A percentile compares a stretch with the other conserved stretches of the same genome.
Evolutionary conservation across 164 flowering plant genomes (phyloP).

Genomic region (Platanus orientalis): DNA sequence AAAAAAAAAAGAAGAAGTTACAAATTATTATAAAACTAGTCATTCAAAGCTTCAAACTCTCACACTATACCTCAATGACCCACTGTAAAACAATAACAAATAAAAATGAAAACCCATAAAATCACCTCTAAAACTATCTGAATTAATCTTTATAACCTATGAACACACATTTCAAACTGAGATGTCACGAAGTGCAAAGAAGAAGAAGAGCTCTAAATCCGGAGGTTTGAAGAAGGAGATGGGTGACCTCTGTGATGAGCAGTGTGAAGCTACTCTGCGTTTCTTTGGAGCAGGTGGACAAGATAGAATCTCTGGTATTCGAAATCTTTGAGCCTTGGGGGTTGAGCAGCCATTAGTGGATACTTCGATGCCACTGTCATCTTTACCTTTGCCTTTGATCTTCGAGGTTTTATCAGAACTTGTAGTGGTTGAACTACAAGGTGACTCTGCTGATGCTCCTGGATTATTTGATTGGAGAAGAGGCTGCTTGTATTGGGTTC

Average conservation of each 20-base stretch:
- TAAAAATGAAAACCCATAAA: neutral
- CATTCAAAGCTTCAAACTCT: neutral
- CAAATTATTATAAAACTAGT: neutral
- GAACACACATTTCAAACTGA: conserved; percentile 13
- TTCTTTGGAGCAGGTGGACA: conserved; percentile 67
- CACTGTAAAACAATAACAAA: neutral
- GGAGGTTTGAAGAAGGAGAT: conserved; percentile 38
- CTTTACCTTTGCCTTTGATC: neutral
- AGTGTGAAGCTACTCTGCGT: conserved; percentile 18
- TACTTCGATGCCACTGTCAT: neutral
- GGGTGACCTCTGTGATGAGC: conserved; percentile 19
- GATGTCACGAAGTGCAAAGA: conserved; percentile 25
- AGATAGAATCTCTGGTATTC: conserved; percentile 30
- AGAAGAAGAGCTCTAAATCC: conserved; percentile 49
- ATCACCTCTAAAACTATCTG: neutral
- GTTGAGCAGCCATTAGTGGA: conserved; percentile 25
- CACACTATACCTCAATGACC: neutral
- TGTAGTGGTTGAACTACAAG: conserved; percentile 4
- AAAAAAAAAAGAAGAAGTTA: neutral
- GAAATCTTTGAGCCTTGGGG: conserved; percentile 35
- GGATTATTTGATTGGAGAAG: conserved; percentile 4
- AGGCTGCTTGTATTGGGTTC: neutral
- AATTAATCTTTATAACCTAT: neutral
- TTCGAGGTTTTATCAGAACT: neutral
- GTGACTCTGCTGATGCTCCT: neutral